Evolutionary conservation across 768 basidiomycete species (phyloP).

Genomic region (Podaxis sp.): DNA sequence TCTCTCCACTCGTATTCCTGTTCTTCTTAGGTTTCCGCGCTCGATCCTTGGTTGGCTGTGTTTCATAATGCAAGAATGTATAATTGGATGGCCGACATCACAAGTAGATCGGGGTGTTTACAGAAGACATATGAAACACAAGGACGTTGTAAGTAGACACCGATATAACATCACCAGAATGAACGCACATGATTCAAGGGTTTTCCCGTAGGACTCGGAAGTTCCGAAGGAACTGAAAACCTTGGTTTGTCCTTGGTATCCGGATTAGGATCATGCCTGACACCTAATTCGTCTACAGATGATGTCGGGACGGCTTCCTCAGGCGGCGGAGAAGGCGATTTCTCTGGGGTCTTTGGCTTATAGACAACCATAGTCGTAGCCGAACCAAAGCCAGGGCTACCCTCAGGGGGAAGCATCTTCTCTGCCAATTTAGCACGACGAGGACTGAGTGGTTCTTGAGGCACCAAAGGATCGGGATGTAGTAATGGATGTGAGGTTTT

Average conservation of each 20-base stretch:
- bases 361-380: slow-evolving; percentile 72
- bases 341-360: slow-evolving; percentile 46
- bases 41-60: slow-evolving; percentile 72
- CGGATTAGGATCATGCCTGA: slow-evolving; percentile 26
- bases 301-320: slow-evolving; percentile 38
- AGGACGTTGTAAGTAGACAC: slow-evolving; percentile 43
- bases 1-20: slow-evolving; percentile 12
- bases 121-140: slow-evolving; percentile 19
- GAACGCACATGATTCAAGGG: slow-evolving; percentile 86
- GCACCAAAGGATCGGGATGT: slow-evolving; percentile 15
- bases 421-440: slow-evolving; percentile 17
- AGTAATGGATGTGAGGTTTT: slow-evolving; percentile 38
- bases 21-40: slow-evolving; percentile 63
- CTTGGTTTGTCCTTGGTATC: slow-evolving; percentile 17
- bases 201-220: slow-evolving; percentile 49
- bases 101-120: slow-evolving; percentile 23
- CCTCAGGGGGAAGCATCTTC: slow-evolving; percentile 24
- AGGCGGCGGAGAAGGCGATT: slow-evolving; percentile 31
- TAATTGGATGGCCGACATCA: slow-evolving; percentile 26
- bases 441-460: slow-evolving; percentile 15
- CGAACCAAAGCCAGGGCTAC: slow-evolving; percentile 52
- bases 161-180: slow-evolving; percentile 54
- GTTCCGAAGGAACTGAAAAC: slow-evolving; percentile 22
- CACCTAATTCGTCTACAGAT: slow-evolving; percentile 45
- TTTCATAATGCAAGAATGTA: slow-evolving; percentile 18